Conservation (phyloP, 805 yeast genomes). For the Yueomyces sp. region DNA sequence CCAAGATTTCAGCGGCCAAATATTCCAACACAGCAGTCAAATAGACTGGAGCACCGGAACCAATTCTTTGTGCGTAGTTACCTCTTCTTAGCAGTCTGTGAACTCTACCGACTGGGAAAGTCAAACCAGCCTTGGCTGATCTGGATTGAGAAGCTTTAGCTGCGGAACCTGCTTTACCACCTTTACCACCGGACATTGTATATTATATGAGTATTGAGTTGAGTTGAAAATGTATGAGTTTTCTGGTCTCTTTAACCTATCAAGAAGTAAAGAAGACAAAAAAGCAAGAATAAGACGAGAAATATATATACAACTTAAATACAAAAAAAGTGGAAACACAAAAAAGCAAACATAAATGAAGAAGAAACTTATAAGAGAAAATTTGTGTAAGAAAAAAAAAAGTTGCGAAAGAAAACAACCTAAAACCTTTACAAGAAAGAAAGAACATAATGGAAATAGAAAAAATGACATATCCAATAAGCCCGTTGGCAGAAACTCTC, state of each 20-base stretch:
- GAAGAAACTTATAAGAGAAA: no score
- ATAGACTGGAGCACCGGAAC: conserved; percentile 99
- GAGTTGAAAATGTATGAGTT: no score
- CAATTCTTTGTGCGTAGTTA: conserved; percentile 96
- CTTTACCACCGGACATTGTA: conserved; percentile 56
- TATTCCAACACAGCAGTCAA: conserved; percentile 94
- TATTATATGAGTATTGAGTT: neutral
- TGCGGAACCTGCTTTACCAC: conserved; percentile 89
- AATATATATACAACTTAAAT: neutral
- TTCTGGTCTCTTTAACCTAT: no score
- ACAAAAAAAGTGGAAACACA: neutral
- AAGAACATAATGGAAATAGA: no score
- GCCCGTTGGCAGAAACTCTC: no score
- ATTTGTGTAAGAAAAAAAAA: no score
- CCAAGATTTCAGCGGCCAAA: conserved; percentile 94
- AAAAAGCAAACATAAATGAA: no score
- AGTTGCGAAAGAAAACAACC: no score
- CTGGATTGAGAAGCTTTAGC: conserved; percentile 95
- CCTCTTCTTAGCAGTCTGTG: conserved; percentile 95
- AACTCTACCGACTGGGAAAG: conserved; percentile 99
- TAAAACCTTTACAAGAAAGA: no score
- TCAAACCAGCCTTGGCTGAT: conserved; percentile 96
- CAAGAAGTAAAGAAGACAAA: neutral
- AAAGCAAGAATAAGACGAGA: neutral
- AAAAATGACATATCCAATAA: no score